Evolutionary conservation across 192 early-diverging fungal genomes (phyloP).

Genomic region (Anaeromyces robustus): DNA sequence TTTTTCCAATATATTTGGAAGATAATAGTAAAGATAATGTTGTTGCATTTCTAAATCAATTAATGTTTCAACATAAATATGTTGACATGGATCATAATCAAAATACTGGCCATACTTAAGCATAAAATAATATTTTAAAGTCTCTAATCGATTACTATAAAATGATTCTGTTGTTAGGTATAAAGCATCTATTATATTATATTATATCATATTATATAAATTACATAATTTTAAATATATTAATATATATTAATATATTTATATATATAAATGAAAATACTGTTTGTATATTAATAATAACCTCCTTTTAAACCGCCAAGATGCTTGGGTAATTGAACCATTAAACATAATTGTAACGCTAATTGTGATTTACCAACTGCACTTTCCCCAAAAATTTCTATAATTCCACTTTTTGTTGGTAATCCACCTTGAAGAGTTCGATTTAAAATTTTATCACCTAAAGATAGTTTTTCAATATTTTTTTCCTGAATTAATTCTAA

Average conservation of each 20-base stretch:
- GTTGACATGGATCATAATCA: neutral
- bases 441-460: neutral
- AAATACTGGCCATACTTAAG: conserved; percentile 1
- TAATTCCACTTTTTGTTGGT: conserved; percentile 20
- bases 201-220: neutral
- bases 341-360: conserved; percentile 61
- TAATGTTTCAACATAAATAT: conserved; percentile 51
- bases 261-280: no score
- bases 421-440: neutral
- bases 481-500: neutral
- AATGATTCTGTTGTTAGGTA: conserved; percentile 59
- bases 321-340: conserved; percentile 39
- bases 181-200: conserved; percentile 31
- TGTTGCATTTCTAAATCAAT: conserved; percentile 51
- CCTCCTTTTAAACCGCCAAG: conserved; percentile 43
- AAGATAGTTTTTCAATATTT: neutral
- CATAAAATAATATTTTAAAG: conserved; percentile 16
- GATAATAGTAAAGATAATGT: conserved; percentile 54
- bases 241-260: neutral
- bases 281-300: no score
- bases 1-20: conserved; percentile 40
- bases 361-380: conserved; percentile 77
- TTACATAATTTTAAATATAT: neutral
- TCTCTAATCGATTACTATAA: conserved; percentile 35
- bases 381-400: conserved; percentile 61